Base-by-base conservation (phyloP, 768 basidiomycete species). In the Suillus brevipes region DNA sequence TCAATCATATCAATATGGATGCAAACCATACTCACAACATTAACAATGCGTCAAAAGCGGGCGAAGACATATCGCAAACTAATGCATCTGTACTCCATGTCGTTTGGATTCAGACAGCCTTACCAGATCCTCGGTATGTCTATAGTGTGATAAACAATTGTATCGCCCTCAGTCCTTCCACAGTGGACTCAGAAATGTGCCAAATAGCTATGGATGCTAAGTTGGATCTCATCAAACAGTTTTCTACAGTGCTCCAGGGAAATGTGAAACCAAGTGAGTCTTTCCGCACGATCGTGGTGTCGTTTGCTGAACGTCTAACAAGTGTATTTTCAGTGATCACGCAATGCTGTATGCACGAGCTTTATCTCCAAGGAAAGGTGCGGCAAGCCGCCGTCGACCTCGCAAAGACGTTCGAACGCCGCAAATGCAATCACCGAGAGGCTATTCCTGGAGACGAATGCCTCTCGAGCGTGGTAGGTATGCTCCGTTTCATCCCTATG, bases 61-160 rank as follows among this genome's bases (percentile, higher is more conserved):
- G 94, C 95, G 34, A 99, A 99, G 78, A 86, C 89, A 0, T 98
- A 98, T 78, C 87, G 90, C 69, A 95, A 95, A 74, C 90, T 97
- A 61, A 99, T 99, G 96, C 84, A 88, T 18, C 80, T 96, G 58
- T 98, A 98, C 75, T 86, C 84, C 66, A 85, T 90, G 75, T 84
- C 89, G 2, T 98, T 98, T 76, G 91, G 91, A 7, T 99, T 98
- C 77, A 82, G 95, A 53, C 88, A 95, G 71, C 97, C 97, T 0
- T 99, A 95, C 75, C 97, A 99, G 81, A 84, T 97, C 8, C 84
- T 99, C 31, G 86, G 95, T 95, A 70, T 68, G 82, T 77, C 42
- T 45, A 25, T 28, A 13, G 37, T 34, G 56, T n/a, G 12, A 40
- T 18, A 38, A n/a, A 38, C 53, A 60, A 36, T 38, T 58, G 62